Percentiles rank a stretch among this genome's conserved stretches.
phyloP scores from a whole-genome alignment of 208 protist genomes.

The Crithidia fasciculata region DNA sequence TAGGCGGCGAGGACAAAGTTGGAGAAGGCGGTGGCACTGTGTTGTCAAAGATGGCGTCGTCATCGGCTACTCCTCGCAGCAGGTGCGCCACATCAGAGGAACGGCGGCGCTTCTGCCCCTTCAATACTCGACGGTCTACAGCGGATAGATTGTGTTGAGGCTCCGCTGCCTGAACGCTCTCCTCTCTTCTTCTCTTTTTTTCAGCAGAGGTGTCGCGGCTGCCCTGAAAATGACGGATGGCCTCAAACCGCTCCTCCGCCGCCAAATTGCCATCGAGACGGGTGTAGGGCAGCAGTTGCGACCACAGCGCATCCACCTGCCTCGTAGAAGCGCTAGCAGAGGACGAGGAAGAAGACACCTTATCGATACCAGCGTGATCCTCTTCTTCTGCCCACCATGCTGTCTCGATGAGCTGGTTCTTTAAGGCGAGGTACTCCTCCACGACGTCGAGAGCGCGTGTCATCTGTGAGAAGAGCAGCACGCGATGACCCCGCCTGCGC shows the following conservation, averaged over 20 bases:
- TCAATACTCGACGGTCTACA: background rate
- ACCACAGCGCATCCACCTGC: background rate
- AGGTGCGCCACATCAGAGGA: background rate
- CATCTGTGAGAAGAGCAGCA: conserved; percentile 97
- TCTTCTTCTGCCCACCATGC: background rate
- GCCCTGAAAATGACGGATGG: conserved; percentile 81
- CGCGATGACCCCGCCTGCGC: conserved; percentile 84
- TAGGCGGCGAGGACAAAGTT: background rate
- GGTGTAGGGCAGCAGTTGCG: conserved; percentile 55
- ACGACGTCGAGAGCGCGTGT: conserved; percentile 94
- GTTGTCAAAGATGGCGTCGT: conserved; percentile 10
- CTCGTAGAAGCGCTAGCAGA: too few relatives aligned
- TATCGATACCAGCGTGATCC: too few relatives aligned
- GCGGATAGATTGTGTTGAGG: background rate
- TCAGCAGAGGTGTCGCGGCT: too few relatives aligned
- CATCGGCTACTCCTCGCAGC: conserved; percentile 1
- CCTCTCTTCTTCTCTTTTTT: too few relatives aligned
- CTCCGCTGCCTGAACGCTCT: background rate
- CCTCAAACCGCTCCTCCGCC: conserved; percentile 49
- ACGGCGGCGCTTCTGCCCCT: background rate
- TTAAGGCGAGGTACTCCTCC: conserved; percentile 84
- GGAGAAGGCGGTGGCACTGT: background rate
- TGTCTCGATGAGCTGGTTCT: conserved; percentile 4
- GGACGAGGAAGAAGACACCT: too few relatives aligned
- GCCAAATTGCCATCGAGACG: conserved; percentile 90